These are phyloP conservation scores for Nannochloropsis gaditana DNA, from an alignment of 108 stramenopile species.

Conservation along the genomic window DNA sequence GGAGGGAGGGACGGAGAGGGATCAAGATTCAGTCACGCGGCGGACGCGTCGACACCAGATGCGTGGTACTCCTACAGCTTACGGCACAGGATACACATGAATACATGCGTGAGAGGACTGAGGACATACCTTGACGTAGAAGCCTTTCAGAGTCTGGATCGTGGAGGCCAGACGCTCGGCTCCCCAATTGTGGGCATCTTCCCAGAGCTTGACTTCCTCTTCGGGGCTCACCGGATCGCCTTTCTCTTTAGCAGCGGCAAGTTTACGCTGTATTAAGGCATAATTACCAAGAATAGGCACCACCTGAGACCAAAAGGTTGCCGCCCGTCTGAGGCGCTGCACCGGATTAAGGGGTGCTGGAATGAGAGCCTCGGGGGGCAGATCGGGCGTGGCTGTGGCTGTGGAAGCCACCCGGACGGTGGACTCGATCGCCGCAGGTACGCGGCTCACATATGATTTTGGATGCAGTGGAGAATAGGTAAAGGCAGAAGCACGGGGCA, in stretches of 20 bases:
- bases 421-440: not conserved
- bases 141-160: slow-evolving; percentile 79
- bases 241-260: not conserved
- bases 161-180: slow-evolving; percentile 58
- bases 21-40: not conserved
- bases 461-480: not conserved
- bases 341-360: not conserved
- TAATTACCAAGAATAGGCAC: not conserved
- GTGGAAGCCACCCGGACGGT: not conserved
- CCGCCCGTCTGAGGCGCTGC: not conserved
- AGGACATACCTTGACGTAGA: slow-evolving; percentile 93
- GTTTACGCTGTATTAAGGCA: not conserved
- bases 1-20: not conserved
- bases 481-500: not conserved
- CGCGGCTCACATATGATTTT: not conserved
- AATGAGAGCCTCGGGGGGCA: not conserved
- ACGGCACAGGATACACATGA: not conserved
- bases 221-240: not conserved
- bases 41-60: not conserved
- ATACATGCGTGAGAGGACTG: slow-evolving; percentile 51
- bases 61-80: not conserved
- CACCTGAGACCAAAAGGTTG: not conserved
- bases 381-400: not conserved
- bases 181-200: slow-evolving; percentile 61
- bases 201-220: not conserved